Conservation (phyloP, 768 basidiomycete genomes). For the Termitomyces titanicus region DNA sequence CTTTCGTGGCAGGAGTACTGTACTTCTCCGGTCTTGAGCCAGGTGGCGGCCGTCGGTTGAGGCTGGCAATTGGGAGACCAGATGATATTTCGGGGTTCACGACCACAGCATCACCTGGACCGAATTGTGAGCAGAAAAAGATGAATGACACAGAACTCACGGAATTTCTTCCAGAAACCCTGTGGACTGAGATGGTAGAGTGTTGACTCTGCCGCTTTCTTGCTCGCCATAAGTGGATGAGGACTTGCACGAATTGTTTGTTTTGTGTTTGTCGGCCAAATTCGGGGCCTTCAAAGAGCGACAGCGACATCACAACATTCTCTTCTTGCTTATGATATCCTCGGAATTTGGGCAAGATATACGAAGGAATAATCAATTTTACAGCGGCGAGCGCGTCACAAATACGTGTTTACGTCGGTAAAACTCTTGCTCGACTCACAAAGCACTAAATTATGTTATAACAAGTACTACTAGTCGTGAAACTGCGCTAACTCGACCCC, state of each 20-base stretch:
- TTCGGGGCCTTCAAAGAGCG: neutral
- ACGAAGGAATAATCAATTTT: no score
- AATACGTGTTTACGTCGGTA: no score
- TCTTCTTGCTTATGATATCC: no score
- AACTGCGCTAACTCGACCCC: no score
- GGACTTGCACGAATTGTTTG: constrained; percentile 6
- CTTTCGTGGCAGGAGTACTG: constrained; percentile 85
- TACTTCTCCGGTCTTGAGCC: constrained; percentile 87
- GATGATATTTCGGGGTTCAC: constrained; percentile 90
- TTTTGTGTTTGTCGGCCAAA: constrained; percentile 14
- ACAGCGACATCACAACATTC: no score
- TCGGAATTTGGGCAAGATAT: no score
- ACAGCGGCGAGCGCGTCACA: no score
- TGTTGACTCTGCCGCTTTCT: constrained; percentile 82
- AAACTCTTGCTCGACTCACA: no score
- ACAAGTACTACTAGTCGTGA: no score
- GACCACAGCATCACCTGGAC: constrained; percentile 73
- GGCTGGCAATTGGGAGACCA: constrained; percentile 73
- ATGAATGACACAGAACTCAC: constrained; percentile 34
- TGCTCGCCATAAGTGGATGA: constrained; percentile 55
- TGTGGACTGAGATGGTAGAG: constrained; percentile 86
- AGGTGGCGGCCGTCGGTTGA: constrained; percentile 83
- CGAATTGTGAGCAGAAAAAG: neutral
- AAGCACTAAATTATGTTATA: no score
- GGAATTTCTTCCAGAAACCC: constrained; percentile 97